These are phyloP conservation scores for Paecilomyces sp. DNA, from an alignment of 2,329 filamentous ascomycete genomes.

Conservation along the genomic window DNA sequence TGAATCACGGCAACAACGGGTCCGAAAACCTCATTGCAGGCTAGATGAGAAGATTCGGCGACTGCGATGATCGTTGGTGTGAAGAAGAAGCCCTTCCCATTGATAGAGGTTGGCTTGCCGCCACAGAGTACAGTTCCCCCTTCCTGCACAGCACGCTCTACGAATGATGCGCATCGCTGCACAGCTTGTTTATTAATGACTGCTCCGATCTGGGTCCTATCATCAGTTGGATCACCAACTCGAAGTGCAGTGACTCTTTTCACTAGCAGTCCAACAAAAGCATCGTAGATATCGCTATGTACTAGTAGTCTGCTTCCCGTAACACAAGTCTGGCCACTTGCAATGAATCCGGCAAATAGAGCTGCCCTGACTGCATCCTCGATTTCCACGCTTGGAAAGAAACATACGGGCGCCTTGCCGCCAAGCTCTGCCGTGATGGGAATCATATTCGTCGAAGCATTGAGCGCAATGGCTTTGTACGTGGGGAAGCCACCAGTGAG, in stretches of 20 bases:
- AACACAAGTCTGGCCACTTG: constrained; percentile 51
- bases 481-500: constrained; percentile 15
- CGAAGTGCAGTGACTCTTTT: constrained; percentile 46
- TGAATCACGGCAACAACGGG: constrained; percentile 44
- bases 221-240: constrained; percentile 53
- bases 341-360: constrained; percentile 42
- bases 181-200: constrained; percentile 45
- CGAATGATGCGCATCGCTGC: constrained; percentile 37
- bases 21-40: constrained; percentile 42
- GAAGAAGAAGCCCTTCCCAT: constrained; percentile 46
- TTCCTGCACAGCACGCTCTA: constrained; percentile 28
- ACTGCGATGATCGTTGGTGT: constrained; percentile 40
- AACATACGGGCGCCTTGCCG: constrained; percentile 18
- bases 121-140: constrained; percentile 40
- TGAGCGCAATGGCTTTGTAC: constrained; percentile 14
- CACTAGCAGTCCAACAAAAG: constrained; percentile 31
- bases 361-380: constrained; percentile 15
- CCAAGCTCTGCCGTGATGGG: constrained; percentile 18
- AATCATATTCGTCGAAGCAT: constrained; percentile 12
- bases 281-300: constrained; percentile 37
- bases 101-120: constrained; percentile 46
- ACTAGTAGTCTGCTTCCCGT: constrained; percentile 50
- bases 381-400: constrained; percentile 15
- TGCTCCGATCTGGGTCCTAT: constrained; percentile 56
- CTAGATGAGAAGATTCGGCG: constrained; percentile 15